Conservation (phyloP, 805 yeast genomes). For the Nakazawaea wickerhamii region DNA sequence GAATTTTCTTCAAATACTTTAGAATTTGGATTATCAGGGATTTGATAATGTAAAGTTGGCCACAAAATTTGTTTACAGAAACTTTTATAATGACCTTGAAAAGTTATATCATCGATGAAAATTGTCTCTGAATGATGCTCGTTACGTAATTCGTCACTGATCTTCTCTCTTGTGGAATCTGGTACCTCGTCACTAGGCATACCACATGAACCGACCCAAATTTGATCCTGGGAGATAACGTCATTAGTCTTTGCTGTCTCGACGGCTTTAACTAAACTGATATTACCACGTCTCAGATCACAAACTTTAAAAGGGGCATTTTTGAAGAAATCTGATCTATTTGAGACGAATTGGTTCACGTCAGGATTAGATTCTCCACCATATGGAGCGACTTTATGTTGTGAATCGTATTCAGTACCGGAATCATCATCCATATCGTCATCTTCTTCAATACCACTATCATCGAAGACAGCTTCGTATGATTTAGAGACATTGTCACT, state of each 20-base stretch:
- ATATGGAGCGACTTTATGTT: slow-evolving; percentile 47
- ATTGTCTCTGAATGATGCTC: slow-evolving; percentile 61
- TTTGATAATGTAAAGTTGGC: slow-evolving; percentile 93
- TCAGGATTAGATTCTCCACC: slow-evolving; percentile 73
- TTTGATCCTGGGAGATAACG: slow-evolving; percentile 25
- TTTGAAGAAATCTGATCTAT: slow-evolving; percentile 39
- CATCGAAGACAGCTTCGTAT: slow-evolving; percentile 10
- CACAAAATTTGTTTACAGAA: slow-evolving; percentile 93
- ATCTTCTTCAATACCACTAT: slow-evolving; percentile 7
- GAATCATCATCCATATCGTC: slow-evolving; percentile 3
- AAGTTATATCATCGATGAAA: slow-evolving; percentile 69
- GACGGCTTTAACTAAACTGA: slow-evolving; percentile 83
- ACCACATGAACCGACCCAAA: slow-evolving; percentile 90
- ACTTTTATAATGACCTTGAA: slow-evolving; percentile 85
- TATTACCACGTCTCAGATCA: slow-evolving; percentile 72
- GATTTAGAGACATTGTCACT: slow-evolving; percentile 7
- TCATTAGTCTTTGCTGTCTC: slow-evolving; percentile 46
- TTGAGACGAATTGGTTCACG: slow-evolving; percentile 21
- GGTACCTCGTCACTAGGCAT: slow-evolving; percentile 87
- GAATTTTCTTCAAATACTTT: slow-evolving; percentile 95
- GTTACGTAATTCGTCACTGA: slow-evolving; percentile 38
- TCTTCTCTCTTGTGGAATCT: slow-evolving; percentile 43
- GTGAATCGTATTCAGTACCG: neutral
- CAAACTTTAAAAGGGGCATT: slow-evolving; percentile 71
- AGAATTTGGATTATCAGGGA: slow-evolving; percentile 90